A percentile compares a stretch with the other conserved stretches of the same genome.
These are phyloP conservation scores for Mycena epipterygia DNA, from an alignment of 768 basidiomycete genomes.

Conservation along the genomic window DNA sequence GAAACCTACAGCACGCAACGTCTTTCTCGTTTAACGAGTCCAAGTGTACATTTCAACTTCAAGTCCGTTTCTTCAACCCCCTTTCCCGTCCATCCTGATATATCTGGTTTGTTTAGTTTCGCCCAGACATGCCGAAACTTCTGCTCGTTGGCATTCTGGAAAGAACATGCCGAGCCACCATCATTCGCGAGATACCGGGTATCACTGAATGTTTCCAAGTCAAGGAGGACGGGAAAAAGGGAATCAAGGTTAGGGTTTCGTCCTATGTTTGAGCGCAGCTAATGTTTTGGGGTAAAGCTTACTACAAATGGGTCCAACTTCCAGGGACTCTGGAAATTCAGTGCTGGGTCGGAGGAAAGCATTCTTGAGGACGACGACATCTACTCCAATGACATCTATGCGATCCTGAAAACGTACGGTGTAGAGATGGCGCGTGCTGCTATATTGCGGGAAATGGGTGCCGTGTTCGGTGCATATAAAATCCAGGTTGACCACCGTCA, in stretches of 20 bases:
- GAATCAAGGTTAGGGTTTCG: slow-evolving; percentile 61
- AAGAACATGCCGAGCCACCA: slow-evolving; percentile 83
- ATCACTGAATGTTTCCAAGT: slow-evolving; percentile 90
- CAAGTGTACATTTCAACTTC: slow-evolving; percentile 83
- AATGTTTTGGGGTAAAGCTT: slow-evolving; percentile 61
- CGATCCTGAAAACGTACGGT: slow-evolving; percentile 92
- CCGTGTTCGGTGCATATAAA: slow-evolving; percentile 94
- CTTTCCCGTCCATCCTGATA: neutral
- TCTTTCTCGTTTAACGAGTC: slow-evolving; percentile 78
- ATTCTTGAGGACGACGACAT: slow-evolving; percentile 85
- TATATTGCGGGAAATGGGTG: slow-evolving; percentile 91
- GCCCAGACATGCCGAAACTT: slow-evolving; percentile 90
- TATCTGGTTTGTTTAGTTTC: slow-evolving; percentile 68
- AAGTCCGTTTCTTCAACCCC: slow-evolving; percentile 67
- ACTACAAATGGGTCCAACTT: slow-evolving; percentile 96
- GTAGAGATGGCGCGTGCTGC: slow-evolving; percentile 96
- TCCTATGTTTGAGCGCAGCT: slow-evolving; percentile 10
- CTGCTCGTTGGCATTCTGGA: slow-evolving; percentile 95
- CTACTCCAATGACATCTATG: slow-evolving; percentile 96
- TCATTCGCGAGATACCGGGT: slow-evolving; percentile 91
- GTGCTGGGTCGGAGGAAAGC: slow-evolving; percentile 62
- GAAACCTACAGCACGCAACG: slow-evolving; percentile 73
- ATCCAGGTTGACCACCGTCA: slow-evolving; percentile 96
- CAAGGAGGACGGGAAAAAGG: slow-evolving; percentile 70
- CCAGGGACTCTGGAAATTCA: slow-evolving; percentile 87